Base-by-base conservation (phyloP, 1,284 basidiomycete species). In the Rhizoctonia solani region DNA sequence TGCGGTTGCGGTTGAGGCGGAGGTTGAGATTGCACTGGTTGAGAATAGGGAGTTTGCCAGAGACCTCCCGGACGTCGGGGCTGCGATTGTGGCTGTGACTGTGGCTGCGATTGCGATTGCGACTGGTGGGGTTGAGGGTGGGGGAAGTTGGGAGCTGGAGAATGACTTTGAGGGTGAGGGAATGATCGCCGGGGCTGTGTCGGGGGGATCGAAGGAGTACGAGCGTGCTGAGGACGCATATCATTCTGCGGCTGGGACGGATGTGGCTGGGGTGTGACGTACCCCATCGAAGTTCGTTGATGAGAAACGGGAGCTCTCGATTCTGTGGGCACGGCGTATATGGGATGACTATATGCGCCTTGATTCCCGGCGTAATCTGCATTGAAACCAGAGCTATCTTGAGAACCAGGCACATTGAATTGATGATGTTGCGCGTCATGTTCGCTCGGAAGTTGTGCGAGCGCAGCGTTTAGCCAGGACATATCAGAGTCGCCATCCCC, bases 381-480 rank as follows among this genome's bases (percentile, higher is more conserved):
- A 34, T 37, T 34, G 47, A 23, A 63, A n/a, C 32, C 16, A 41
- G 59, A 34, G 21, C 19, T n/a, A 37, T 50, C 47, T 19, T 65
- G 59, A n/a, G 59, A 52, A 14, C 47, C 59, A 29, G 54, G 4
- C 37, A 41, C 37, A 25, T 65, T 32, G 14, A 52, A 53, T 29
- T 65, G 49, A 19, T 23, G 19, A 16, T 63, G n/a, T 14, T 59
- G 56, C 16, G 49, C 49, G 34, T 63, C 59, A 30, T 63, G 59
- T 25, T 63, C 59, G 37, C 59, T 63, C 37, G 59, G 59, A 41
- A 63, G 59, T 32, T 63, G 59, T 27, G 59, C 59, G 14, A 63
- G 49, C 37, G 59, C 59, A 1, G 59, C 59, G 49, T 63, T 63
- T 47, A 63, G 39, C 59, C 59, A 63, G 23, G 59, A 63, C 59